Evolutionary conservation across 1,284 basidiomycete species (phyloP), one percentile per base, ranked within the genome.

Genomic region (Ustilago loliicola): DNA sequence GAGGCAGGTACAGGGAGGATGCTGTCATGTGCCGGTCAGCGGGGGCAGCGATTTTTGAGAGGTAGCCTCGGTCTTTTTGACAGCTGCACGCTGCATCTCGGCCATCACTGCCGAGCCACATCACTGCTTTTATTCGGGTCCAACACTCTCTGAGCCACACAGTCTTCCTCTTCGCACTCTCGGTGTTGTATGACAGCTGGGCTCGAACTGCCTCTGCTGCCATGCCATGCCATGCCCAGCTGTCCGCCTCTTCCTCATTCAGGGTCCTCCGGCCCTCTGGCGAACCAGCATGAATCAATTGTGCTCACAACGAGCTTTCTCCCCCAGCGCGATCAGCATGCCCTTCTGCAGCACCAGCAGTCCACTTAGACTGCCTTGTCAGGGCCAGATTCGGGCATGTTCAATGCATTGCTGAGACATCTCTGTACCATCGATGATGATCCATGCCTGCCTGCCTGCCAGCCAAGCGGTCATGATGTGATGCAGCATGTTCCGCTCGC

Each of bases 1-100:
- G 5, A 8, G 42, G 17, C 7, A 45, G n/a, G n/a, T 34, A 45
- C 21, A 10, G 36, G 7, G 32, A 34, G 32, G 32, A 7, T 7
- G 17, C 6, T 21, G 11, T n/a, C 38, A 40, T 40, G 10, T 40
- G 38, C 17, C 38, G 38, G 38, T 19, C 34, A n/a, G 30, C 23
- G 30, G 11, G 30, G 47, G 34, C 13, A 29, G 36, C 36, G n/a
- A 38, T 17, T 38, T 60, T 60, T 0, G 7, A 27, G 42, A 36
- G 38, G 23, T n/a, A 30, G 38, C 51, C 65, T 72, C 70, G 70
- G 70, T n/a, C 45, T 52, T 56, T 67, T 71, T 72, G 70, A 72
- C 70, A 72, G 70, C 61, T 72, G 70, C 70, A 51, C 48, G 52
- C 60, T 72, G 70, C 70, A 72, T 63, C 70, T 72, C 70, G 70